Evolutionary conservation across 176 grass and related monocot genomes (phyloP).

Genomic region (Oryza nivara): DNA sequence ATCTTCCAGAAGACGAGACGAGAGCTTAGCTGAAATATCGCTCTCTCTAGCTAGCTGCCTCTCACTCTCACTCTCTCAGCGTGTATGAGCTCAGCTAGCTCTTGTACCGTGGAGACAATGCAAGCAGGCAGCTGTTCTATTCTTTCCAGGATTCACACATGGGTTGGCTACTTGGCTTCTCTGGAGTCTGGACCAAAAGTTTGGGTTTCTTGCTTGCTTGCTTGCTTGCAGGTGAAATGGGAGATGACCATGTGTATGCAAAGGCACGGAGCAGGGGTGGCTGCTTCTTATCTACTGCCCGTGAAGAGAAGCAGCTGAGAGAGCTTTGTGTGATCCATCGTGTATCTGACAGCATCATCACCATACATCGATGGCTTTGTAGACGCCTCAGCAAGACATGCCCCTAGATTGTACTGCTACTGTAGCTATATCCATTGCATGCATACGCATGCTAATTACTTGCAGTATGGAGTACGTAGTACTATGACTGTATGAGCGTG

Average conservation of each 20-base stretch:
- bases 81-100: neutral
- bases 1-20: neutral
- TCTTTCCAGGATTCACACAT: neutral
- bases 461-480: neutral
- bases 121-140: neutral
- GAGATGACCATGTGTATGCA: conserved; percentile 24
- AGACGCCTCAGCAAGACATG: conserved; percentile 25
- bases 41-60: neutral
- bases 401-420: neutral
- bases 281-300: conserved; percentile 43
- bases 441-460: neutral
- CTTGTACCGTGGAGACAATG: neutral
- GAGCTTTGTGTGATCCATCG: neutral
- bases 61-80: neutral
- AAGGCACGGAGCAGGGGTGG: conserved; percentile 1
- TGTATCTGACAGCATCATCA: conserved; percentile 59
- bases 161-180: neutral
- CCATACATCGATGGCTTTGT: conserved; percentile 25
- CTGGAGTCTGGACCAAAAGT: neutral
- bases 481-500: too few relatives aligned
- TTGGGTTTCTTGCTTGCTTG: neutral
- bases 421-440: conserved; percentile 2
- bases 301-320: neutral
- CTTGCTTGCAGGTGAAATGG: conserved; percentile 28
- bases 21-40: neutral